phyloP scores from a whole-genome alignment of 257 asterid species.

The Coffea canephora region DNA sequence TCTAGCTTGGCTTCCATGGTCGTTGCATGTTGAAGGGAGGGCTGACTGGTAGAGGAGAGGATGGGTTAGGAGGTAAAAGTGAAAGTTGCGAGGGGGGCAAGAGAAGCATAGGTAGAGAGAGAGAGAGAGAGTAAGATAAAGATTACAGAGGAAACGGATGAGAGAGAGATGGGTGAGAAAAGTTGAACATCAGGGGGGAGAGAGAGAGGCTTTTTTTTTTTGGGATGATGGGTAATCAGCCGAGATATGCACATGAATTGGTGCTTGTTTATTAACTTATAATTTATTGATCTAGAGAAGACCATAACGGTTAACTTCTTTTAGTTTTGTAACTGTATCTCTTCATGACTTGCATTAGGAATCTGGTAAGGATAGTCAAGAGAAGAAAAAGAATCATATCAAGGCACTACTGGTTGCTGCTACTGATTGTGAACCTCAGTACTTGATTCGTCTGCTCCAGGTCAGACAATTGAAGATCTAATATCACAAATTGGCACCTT shows the following conservation, averaged over 20 bases:
- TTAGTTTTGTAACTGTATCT: slow-evolving; percentile 16
- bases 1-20: too few species aligned
- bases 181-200: too few species aligned
- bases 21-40: too few species aligned
- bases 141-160: too few species aligned
- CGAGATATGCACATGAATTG: not conserved
- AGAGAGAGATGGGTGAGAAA: too few species aligned
- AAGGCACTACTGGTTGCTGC: slow-evolving; percentile 90
- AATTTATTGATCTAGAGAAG: not conserved
- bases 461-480: slow-evolving; percentile 30
- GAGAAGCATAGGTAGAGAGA: too few species aligned
- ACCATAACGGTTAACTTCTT: not conserved
- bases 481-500: slow-evolving; percentile 17
- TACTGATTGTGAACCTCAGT: slow-evolving; percentile 94
- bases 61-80: too few species aligned
- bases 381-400: slow-evolving; percentile 84
- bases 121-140: too few species aligned
- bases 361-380: slow-evolving; percentile 94
- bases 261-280: not conserved
- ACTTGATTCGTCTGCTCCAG: slow-evolving; percentile 95
- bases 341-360: slow-evolving; percentile 46
- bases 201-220: too few species aligned
- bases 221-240: too few species aligned
- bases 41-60: too few species aligned
- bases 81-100: too few species aligned